phyloP scores from a whole-genome alignment of 352 stramenopile species.

The Phytopythium ostracodes region DNA sequence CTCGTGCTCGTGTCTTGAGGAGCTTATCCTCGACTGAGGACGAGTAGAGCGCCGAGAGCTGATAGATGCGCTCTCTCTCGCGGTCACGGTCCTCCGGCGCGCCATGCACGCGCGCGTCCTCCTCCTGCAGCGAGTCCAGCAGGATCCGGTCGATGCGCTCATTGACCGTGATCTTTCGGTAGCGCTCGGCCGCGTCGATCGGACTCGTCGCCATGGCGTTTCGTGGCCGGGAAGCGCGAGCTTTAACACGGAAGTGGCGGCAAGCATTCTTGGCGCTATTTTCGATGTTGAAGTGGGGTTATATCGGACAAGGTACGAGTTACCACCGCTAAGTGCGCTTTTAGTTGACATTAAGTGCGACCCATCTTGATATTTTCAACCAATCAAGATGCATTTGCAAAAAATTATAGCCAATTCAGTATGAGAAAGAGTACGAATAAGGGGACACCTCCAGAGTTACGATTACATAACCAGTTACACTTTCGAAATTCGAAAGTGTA shows the following conservation, averaged over 20 bases:
- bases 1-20: conserved; percentile 17
- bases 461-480: neutral
- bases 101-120: conserved; percentile 17
- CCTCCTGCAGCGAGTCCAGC: conserved; percentile 30
- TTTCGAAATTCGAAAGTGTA: conserved; percentile 1
- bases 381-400: too few species aligned
- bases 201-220: conserved; percentile 16
- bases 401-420: too few species aligned
- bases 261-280: too few species aligned
- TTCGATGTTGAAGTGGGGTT: neutral
- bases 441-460: too few species aligned
- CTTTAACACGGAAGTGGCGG: neutral
- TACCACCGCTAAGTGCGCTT: neutral
- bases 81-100: conserved; percentile 24
- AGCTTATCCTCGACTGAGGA: conserved; percentile 45
- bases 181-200: conserved; percentile 8
- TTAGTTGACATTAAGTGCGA: too few species aligned
- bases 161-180: conserved; percentile 66
- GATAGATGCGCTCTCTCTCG: conserved; percentile 27
- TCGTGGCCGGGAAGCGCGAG: neutral
- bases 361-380: neutral
- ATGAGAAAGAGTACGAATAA: too few species aligned
- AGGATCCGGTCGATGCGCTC: conserved; percentile 61
- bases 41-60: conserved; percentile 46
- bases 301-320: too few species aligned